Base-by-base conservation (phyloP, 2,329 filamentous ascomycete genomes). In the Mycosphaerella arachidis region DNA sequence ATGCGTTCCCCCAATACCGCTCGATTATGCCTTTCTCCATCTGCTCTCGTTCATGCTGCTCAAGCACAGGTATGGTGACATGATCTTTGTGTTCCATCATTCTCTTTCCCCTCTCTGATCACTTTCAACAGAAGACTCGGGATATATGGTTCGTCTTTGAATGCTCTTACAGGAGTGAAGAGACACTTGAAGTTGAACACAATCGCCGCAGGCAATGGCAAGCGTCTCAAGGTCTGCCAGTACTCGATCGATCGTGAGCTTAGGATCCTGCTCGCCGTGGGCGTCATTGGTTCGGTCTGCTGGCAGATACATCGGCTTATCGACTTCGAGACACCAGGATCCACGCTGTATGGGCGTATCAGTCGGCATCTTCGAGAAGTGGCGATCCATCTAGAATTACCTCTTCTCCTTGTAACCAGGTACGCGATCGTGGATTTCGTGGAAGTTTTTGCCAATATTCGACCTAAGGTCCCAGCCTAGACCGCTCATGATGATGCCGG, bases 171-270 rank as follows among this genome's bases (percentile, higher is more conserved):
- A 0, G 89, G 88, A 0, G 90, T 94, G 74, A 95, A 95, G 0
- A 94, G 74, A 0, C 88, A 90, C 71, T 93, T 95, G 82, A 93
- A 96, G 73, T 94, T 95, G 78, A 96, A 96, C 0, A 91, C 83
- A 1, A 96, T 78, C 0, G 83, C 87, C 0, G 84, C 90, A 0
- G 88, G 91, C 0, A 96, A 78, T 0, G 91, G 91, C 0, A 96
- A 76, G 2, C 91, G 84, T 1, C 91, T 85, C 4, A 96, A 77
- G 0, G 91, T 96, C 74, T 96, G 92, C 90, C 91, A 95, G 73
- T 63, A 89, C 79, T 35, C 89, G 82, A 0, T 83, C 79, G 1
- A 85, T 70, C 0, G 75, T 76, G 6, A 93, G 76, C 20, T 77
- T 74, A 0, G 81, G 76, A 51, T 84, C 78, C 63, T 92, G 88